These are phyloP conservation scores for Penicillium crystallinum DNA, from an alignment of 495 filamentous ascomycete genomes.

Conservation along the genomic window DNA sequence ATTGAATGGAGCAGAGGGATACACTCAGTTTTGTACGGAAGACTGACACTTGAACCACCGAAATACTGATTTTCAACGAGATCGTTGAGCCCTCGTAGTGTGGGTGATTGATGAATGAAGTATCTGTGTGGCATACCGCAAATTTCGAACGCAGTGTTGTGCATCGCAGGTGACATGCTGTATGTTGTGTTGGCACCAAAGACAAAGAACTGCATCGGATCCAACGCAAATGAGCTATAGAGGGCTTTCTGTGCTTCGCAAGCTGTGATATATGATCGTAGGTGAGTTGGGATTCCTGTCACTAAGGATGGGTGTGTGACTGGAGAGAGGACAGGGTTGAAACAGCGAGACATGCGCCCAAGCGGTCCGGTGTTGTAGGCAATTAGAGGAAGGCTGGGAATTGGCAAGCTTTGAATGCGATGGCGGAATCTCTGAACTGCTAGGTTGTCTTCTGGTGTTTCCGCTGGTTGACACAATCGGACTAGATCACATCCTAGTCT, in stretches of 20 bases:
- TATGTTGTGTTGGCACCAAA: conserved; percentile 43
- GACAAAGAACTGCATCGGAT: conserved; percentile 43
- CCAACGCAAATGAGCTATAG: conserved; percentile 52
- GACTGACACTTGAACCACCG: conserved; percentile 67
- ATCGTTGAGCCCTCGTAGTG: conserved; percentile 59
- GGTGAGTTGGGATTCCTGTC: conserved; percentile 16
- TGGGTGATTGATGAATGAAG: conserved; percentile 59
- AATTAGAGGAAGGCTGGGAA: conserved; percentile 47
- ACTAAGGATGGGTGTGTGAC: conserved; percentile 41
- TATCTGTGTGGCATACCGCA: conserved; percentile 71
- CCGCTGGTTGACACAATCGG: conserved; percentile 40
- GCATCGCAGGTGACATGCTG: conserved; percentile 52
- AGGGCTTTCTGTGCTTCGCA: conserved; percentile 39
- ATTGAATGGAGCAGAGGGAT: conserved; percentile 63
- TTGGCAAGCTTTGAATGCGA: conserved; percentile 25
- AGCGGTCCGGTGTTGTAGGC: conserved; percentile 66
- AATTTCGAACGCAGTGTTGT: conserved; percentile 64
- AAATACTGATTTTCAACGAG: conserved; percentile 61
- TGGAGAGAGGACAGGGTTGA: conserved; percentile 61
- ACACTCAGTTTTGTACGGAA: conserved; percentile 71
- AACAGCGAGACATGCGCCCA: conserved; percentile 58
- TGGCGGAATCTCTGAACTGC: conserved; percentile 38
- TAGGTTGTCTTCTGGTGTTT: conserved; percentile 35
- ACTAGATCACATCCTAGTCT: conserved; percentile 47
- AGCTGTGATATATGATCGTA: conserved; percentile 38